Conservation (phyloP, 805 yeast species). For the Wickerhamiella sorbophila region DNA sequence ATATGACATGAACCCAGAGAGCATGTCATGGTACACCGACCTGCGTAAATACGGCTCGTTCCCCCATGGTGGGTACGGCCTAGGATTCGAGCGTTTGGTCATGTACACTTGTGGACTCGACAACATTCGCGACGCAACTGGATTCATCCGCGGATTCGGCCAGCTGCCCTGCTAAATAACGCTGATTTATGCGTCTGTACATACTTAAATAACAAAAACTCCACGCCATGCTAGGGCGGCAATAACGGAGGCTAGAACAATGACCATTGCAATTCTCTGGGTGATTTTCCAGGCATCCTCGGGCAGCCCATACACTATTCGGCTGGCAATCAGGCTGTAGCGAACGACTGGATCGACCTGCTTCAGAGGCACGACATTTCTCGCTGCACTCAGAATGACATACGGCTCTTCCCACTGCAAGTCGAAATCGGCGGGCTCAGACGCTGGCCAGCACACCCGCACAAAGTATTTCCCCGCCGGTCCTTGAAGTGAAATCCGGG, state of each 20-base stretch:
- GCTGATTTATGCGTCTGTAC: background rate
- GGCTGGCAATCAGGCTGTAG: background rate
- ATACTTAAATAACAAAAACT: background rate
- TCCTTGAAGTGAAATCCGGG: background rate
- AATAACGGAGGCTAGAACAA: background rate
- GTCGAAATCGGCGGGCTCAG: constrained; percentile 20
- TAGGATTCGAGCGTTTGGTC: constrained; percentile 81
- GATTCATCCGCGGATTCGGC: constrained; percentile 66
- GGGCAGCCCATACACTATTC: constrained; percentile 1
- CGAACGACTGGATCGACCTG: background rate
- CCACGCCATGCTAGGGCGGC: background rate
- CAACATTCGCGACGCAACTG: constrained; percentile 73
- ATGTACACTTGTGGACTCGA: constrained; percentile 59
- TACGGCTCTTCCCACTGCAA: constrained; percentile 12
- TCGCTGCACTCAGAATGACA: background rate
- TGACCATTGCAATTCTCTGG: background rate
- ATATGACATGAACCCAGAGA: constrained; percentile 40
- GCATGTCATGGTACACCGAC: constrained; percentile 68
- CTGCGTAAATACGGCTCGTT: constrained; percentile 63
- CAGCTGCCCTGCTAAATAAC: constrained; percentile 33
- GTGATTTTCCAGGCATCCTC: background rate
- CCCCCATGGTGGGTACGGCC: constrained; percentile 96
- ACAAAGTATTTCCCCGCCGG: constrained; percentile 19
- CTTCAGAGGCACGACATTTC: background rate
- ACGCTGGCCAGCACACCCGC: constrained; percentile 27